Conservation (phyloP, 306 rosid species). For the Dryas alaskensis region DNA sequence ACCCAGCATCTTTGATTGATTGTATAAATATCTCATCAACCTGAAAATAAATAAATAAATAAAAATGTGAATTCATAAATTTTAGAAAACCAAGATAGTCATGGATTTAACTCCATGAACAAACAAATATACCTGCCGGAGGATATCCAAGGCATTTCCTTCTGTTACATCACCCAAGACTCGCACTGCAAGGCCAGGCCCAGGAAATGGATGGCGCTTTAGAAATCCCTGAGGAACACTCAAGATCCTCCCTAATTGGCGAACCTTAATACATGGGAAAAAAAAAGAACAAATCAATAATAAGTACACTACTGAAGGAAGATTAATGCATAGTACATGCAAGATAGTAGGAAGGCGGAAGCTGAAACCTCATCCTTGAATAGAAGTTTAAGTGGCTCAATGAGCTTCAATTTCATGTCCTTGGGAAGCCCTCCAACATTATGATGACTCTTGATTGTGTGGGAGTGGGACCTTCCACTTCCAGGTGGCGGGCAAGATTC, state of each 20-base stretch:
- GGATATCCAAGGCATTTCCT: slow-evolving; percentile 75
- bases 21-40: slow-evolving; percentile 95
- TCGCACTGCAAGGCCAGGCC: slow-evolving; percentile 96
- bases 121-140: slow-evolving; percentile 61
- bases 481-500: slow-evolving; percentile 99
- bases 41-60: slow-evolving; percentile 32
- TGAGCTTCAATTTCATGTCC: slow-evolving; percentile 94
- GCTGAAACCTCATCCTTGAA: slow-evolving; percentile 89
- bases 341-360: slow-evolving; percentile 18
- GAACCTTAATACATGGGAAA: slow-evolving; percentile 51
- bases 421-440: slow-evolving; percentile 98
- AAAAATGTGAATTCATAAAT: not conserved
- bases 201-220: slow-evolving; percentile 96
- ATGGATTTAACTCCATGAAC: not conserved
- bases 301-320: not conserved
- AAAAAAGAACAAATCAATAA: slow-evolving; percentile 9
- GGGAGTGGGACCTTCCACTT: slow-evolving; percentile 83
- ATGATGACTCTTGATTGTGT: slow-evolving; percentile 97
- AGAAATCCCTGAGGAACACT: slow-evolving; percentile 74
- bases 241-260: slow-evolving; percentile 74
- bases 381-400: slow-evolving; percentile 87
- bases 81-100: slow-evolving; percentile 7
- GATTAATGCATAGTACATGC: not conserved
- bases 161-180: slow-evolving; percentile 86
- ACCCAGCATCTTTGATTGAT: slow-evolving; percentile 86